Evolutionary conservation across 495 filamentous ascomycete species (phyloP), one percentile per base, ranked within the genome.

Genomic region (Massariosphaeria phaeospora): DNA sequence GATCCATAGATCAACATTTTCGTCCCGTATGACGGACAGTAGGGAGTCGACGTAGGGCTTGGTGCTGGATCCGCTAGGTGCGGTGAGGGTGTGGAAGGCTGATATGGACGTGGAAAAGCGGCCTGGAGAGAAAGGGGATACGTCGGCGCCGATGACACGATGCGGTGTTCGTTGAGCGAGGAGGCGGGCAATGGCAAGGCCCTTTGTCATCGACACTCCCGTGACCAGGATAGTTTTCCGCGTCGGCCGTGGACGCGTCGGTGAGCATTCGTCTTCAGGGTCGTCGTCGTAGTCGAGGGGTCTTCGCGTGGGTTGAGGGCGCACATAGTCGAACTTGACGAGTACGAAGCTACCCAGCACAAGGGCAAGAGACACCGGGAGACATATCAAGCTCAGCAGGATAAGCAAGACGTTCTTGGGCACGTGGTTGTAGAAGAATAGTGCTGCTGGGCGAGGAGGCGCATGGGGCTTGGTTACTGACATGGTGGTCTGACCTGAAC

Each of bases 1-100:
- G 12, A 91, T 77, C 86, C 86, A 91, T 0, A 90, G 58, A 48
- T 88, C 80, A 15, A 86, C 75, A 0, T 76, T 74, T 48, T 90
- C 83, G 7, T 72, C 66, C 24, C 75, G 66, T 27, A 89, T 71
- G 13, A 88, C 74, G 13, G 78, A 60, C 6, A 84, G 57, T 7
- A 90, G 65, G 6, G 65, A 65, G 1, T 74, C 66, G 39, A 79
- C 70, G 29, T 77, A 80, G 24, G 70, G 65, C 59, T 70, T 55
- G n/a, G 48, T 41, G 49, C 61, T 27, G 24, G 56, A 52, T 2
- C 29, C 20, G 59, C 48, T 17, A n/a, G 54, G 54, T 9, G 38
- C n/a, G 1, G 3, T 26, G 17, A 57, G 54, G 0, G 67, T 66
- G 65, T 82, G 81, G 67, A 82, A 84, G 10, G 57, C 63, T 0